These are phyloP conservation scores for Diospyros kaki DNA, from an alignment of 148 eudicot species.

Conservation along the genomic window DNA sequence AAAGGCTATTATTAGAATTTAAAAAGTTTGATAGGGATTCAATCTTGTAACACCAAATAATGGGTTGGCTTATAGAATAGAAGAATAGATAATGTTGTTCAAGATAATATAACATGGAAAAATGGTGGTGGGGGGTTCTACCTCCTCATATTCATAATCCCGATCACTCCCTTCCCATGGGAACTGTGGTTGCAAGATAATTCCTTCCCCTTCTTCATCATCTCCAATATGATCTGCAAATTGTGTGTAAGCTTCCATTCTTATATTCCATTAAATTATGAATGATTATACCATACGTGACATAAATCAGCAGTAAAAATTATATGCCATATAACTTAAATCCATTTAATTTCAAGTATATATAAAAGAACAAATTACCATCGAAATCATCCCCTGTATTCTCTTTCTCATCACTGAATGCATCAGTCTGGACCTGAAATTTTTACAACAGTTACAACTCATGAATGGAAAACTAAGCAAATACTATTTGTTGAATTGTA, in stretches of 20 bases:
- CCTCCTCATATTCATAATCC: constrained; percentile 76
- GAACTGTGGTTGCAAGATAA: constrained; percentile 36
- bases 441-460: neutral
- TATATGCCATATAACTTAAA: neutral
- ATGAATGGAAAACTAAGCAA: neutral
- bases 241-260: neutral
- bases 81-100: too few relatives aligned
- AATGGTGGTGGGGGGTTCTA: neutral
- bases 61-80: too few relatives aligned
- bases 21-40: too few relatives aligned
- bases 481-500: too few relatives aligned
- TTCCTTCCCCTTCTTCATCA: constrained; percentile 63
- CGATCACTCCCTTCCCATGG: constrained; percentile 79
- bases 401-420: constrained; percentile 46
- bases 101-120: neutral
- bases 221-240: constrained; percentile 43
- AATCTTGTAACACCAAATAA: too few relatives aligned
- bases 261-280: neutral
- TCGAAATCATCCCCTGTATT: constrained; percentile 46
- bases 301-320: too few relatives aligned
- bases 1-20: too few relatives aligned
- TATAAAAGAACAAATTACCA: constrained; percentile 29
- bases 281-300: neutral
- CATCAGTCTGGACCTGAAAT: constrained; percentile 55
- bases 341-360: neutral